Base-by-base conservation (phyloP, 192 early-diverging fungal genomes). In the Allomyces arbusculus region DNA sequence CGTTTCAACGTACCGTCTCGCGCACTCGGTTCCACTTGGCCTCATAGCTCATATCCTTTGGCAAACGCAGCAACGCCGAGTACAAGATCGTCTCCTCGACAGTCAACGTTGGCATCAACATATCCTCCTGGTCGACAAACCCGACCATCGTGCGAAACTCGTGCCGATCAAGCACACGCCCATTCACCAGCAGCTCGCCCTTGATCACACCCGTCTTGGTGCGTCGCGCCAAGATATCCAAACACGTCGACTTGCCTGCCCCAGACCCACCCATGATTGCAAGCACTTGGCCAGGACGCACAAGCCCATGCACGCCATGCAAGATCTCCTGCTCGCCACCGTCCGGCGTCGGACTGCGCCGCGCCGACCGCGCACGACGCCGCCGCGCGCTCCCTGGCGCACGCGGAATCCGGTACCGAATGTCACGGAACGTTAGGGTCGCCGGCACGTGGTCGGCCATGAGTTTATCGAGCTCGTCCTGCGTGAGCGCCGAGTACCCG, bases 111-210 rank as follows among this genome's bases (percentile, higher is more conserved):
- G 82, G 79, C 77, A 88, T 86, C 62, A 92, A 73, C 23, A 84
- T 83, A 74, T 94, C 93, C 69, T 95, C 93, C 65, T 95, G 93
- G 75, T 93, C 91, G 7, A 93, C 90, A 74, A 87, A 92, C 23
- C 89, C 85, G 24, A 87, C 79, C 8, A 85, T 76, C 10, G 73
- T 81, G 65, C 85, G 85, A 67, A 76, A 84, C 62, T 81, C 74
- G 11, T 74, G 65, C 23, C 75, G 70, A 10, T 68, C 61, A 19
- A 82, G 74, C 23, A 77, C 69, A 10, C 61, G 61, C 20, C 81
- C 82, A 65, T 87, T 80, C 11, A 85, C 72, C 12, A 83, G 63
- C 23, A 87, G 72, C n/a, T 74, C 71, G n/a, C 82, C 80, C 0
- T 72, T 62, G 19, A 77, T 72, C 6, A n/a, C 66, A 61, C 69